A percentile compares a stretch with the other conserved stretches of the same genome.
These are phyloP conservation scores for Dorcoceras hygrometricum DNA, from an alignment of 257 asterid species.

Conservation along the genomic window DNA sequence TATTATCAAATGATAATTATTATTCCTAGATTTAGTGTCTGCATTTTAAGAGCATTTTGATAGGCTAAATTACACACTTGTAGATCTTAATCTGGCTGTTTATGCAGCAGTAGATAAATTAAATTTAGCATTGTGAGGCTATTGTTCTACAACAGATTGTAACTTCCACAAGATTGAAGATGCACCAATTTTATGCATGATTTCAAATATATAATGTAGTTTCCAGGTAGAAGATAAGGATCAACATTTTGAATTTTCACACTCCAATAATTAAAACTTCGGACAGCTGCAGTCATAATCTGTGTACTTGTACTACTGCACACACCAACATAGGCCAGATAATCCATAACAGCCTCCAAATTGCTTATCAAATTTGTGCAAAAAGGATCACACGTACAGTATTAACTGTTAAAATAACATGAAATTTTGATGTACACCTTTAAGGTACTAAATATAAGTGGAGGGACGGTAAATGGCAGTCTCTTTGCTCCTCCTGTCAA, in stretches of 20 bases:
- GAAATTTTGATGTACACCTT: slow-evolving; percentile 52
- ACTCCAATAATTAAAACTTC: not conserved
- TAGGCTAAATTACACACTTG: not conserved
- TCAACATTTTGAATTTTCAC: not conserved
- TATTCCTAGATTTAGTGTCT: not conserved
- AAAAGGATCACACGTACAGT: slow-evolving; percentile 22
- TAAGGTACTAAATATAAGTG: slow-evolving; percentile 78
- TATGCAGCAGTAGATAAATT: not conserved
- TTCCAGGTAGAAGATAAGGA: not conserved
- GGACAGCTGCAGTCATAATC: slow-evolving; percentile 16
- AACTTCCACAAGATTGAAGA: slow-evolving; percentile 1
- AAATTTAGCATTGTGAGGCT: not conserved
- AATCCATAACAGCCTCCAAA: slow-evolving; percentile 21
- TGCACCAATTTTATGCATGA: not conserved
- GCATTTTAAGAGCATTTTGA: not conserved
- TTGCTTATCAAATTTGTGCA: slow-evolving; percentile 12
- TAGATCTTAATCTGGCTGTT: not conserved
- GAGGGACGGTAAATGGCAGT: slow-evolving; percentile 87
- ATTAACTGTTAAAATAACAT: slow-evolving; percentile 19
- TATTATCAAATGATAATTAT: not conserved
- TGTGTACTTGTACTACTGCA: not conserved
- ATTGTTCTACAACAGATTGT: not conserved
- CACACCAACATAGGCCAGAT: slow-evolving; percentile 9
- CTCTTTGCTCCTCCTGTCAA: slow-evolving; percentile 85
- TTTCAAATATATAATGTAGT: not conserved